Percentiles rank a stretch among this genome's conserved stretches.
Conservation (phyloP, 768 basidiomycete species). For the Obba rivulosa region DNA sequence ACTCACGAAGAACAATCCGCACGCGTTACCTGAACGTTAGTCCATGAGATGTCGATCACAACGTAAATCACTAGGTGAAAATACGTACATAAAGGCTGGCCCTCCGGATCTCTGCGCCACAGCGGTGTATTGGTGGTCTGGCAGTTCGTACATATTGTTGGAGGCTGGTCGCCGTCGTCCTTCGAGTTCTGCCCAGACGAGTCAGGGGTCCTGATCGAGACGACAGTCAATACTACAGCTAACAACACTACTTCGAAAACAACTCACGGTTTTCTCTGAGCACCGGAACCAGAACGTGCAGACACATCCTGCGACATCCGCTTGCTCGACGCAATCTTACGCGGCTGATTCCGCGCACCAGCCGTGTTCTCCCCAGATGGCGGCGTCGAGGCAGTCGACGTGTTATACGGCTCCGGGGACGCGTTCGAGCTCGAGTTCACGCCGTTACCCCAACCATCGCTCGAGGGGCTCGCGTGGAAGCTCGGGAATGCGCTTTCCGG, state of each 20-base stretch:
- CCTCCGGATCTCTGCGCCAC: constrained; percentile 90
- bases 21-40: constrained; percentile 65
- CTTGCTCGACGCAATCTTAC: constrained; percentile 66
- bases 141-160: constrained; percentile 91
- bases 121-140: constrained; percentile 93
- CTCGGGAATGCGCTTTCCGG: constrained; percentile 37
- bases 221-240: background rate
- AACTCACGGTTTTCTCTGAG: constrained; percentile 43
- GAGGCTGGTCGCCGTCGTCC: constrained; percentile 63
- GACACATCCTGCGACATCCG: constrained; percentile 48
- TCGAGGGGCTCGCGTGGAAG: constrained; percentile 74
- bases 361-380: constrained; percentile 54
- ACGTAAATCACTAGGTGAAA: constrained; percentile 2
- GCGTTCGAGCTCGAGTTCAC: constrained; percentile 62
- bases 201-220: constrained; percentile 52
- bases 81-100: constrained; percentile 80
- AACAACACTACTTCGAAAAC: background rate
- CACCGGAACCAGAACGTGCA: constrained; percentile 4
- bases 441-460: constrained; percentile 76
- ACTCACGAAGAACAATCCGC: constrained; percentile 89
- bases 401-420: constrained; percentile 70
- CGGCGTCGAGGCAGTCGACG: constrained; percentile 68
- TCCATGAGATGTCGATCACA: constrained; percentile 10
- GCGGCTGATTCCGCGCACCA: constrained; percentile 27
- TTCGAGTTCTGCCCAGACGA: constrained; percentile 30